Evolutionary conservation across 345 rosid genomes (phyloP), one percentile per base, ranked within the genome.

Genomic region (Eucalyptus camaldulensis): DNA sequence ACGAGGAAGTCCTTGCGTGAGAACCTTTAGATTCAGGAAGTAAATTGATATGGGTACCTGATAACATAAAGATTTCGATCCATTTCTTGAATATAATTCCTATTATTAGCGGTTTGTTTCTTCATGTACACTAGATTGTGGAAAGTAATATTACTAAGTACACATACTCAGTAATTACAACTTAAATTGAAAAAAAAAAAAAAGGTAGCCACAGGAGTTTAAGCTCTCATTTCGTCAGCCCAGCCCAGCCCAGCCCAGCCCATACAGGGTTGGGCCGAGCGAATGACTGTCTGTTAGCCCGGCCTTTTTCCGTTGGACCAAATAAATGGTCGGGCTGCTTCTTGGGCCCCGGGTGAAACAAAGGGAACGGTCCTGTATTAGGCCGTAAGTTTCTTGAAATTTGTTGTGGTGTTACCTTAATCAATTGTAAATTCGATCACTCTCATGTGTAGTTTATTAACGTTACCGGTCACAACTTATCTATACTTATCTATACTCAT

Each of bases 1-100:
- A n/a, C 1, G 76, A 31, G 10, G 3, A 65, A n/a, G 21, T 8
- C 76, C 21, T 0, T 31, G 40, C 6, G 0, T 0, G 0, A 67
- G 40, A 67, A 67, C 80, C 17, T 67, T 0, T 29, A 29, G 6
- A 65, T 3, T 14, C 3, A 6, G 3, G 37, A 13, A 65, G 37
- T 29, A n/a, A 31, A 31, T n/a, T 31, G 37, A 14, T 7, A 65
- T 14, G 31, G 9, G 69, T 29, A 29, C 33, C 17, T 9, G 16
- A 60, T 5, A 27, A 27, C 29, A 1, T 25, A 60, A 60, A 27
- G 67, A 25, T 60, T 62, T 29, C 3, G 16, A 62, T 62, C 33
- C 31, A 4, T 62, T 62, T 62, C 31, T 62, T 29, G 33, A 11
- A 29, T 60, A 27, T 27, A 6, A 60, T 60, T 60, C 13, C 31